Conservation (phyloP, 2,329 filamentous ascomycete species). For the Dactylonectria estremocensis region DNA sequence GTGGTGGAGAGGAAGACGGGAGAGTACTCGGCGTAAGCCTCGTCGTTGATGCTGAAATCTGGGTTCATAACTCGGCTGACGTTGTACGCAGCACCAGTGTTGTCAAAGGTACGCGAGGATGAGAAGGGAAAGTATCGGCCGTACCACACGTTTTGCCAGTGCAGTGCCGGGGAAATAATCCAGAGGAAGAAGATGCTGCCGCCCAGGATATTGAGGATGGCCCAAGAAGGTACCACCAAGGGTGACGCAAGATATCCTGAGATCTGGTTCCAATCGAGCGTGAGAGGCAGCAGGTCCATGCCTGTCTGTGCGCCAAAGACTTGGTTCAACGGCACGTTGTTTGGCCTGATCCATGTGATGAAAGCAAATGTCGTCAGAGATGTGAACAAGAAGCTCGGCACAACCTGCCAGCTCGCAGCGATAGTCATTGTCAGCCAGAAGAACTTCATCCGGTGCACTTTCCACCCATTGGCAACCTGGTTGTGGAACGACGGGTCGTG, state of each 20-base stretch:
- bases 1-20: slow-evolving; percentile 69
- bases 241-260: slow-evolving; percentile 71
- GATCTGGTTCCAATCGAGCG: slow-evolving; percentile 63
- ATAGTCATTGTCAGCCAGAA: slow-evolving; percentile 64
- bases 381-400: slow-evolving; percentile 55
- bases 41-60: slow-evolving; percentile 67
- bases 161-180: slow-evolving; percentile 29
- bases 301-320: slow-evolving; percentile 69
- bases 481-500: slow-evolving; percentile 22
- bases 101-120: slow-evolving; percentile 73
- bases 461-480: slow-evolving; percentile 25
- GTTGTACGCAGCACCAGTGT: slow-evolving; percentile 70
- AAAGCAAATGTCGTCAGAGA: slow-evolving; percentile 22
- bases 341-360: slow-evolving; percentile 63
- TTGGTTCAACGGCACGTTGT: slow-evolving; percentile 68
- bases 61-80: slow-evolving; percentile 68
- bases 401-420: slow-evolving; percentile 54
- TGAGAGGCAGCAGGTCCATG: slow-evolving; percentile 67
- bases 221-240: slow-evolving; percentile 72
- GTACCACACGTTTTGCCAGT: slow-evolving; percentile 30
- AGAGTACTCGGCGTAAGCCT: slow-evolving; percentile 71
- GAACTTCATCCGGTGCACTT: slow-evolving; percentile 25
- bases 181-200: slow-evolving; percentile 64
- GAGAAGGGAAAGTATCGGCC: slow-evolving; percentile 53
- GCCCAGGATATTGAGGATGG: slow-evolving; percentile 71